Base-by-base conservation (phyloP, 495 filamentous ascomycete genomes). In the Aspergillus conjunctus region DNA sequence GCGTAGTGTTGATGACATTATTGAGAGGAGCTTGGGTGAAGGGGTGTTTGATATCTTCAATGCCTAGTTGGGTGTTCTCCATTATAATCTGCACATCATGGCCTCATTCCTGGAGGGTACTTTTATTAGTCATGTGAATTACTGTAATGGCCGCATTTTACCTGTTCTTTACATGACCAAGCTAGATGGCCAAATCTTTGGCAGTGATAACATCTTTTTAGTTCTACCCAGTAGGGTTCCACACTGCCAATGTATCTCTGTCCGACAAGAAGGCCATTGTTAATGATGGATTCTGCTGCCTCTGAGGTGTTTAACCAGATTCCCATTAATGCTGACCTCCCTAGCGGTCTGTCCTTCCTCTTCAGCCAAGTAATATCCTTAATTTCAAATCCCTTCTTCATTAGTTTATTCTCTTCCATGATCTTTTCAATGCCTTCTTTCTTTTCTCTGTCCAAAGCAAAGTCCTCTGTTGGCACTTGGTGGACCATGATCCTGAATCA, bases 131-230 rank as follows among this genome's bases (percentile, higher is more conserved):
- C 51, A 41, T 75, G 61, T 41, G 62, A 51, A 39, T 7, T 39
- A 3, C 69, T 64, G 31, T 57, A 75, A 44, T 75, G 61, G 20
- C 73, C 64, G 34, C 59, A 73, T 53, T 62, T 56, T 8, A 60
- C 55, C 12, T 58, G 58, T 59, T 75, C 68, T 46, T 71, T 70
- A 51, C 67, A 75, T 46, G 63, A 61, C 69, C 66, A 73, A 9
- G 63, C 68, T n/a, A 71, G 46, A 43, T 75, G 65, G 8, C 71
- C 62, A 26, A 75, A 71, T 17, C 50, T 30, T 58, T 73, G 50
- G 57, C 64, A 75, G 7, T 65, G 60, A 44, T 63, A 62, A 59
- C 62, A 75, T 51, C 63, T 49, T 26, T 71, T 70, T 17, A 54
- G 58, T 32, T 73, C 63, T 17, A 70, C 57, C 37, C 65, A 31